These are phyloP conservation scores for Phytophthora fragariae DNA, from an alignment of 352 stramenopile species.

Conservation along the genomic window DNA sequence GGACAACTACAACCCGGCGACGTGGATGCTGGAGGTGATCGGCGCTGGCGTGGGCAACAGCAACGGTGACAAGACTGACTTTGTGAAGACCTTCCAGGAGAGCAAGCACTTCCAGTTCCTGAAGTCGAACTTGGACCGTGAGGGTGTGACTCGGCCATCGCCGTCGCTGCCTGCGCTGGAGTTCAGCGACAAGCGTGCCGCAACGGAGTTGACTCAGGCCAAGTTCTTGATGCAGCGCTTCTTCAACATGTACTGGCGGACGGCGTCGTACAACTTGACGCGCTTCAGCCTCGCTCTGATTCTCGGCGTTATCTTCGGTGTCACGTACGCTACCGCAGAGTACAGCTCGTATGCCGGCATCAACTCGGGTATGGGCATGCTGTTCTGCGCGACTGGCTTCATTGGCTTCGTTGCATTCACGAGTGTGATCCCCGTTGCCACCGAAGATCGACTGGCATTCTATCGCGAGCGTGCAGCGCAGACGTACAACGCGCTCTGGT, in stretches of 20 bases:
- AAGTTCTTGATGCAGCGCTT: conserved; percentile 59
- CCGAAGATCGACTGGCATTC: conserved; percentile 21
- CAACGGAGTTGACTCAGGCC: conserved; percentile 28
- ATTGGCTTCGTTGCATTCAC: conserved; percentile 41
- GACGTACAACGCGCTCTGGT: conserved; percentile 37
- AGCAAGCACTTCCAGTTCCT: conserved; percentile 39
- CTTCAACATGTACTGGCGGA: conserved; percentile 82
- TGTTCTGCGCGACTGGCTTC: conserved; percentile 83
- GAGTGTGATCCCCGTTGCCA: conserved; percentile 20
- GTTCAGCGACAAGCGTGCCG: conserved; percentile 49
- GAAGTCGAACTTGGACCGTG: conserved; percentile 39
- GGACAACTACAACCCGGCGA: conserved; percentile 81
- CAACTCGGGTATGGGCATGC: conserved; percentile 66
- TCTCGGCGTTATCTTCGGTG: conserved; percentile 77
- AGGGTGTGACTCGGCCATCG: conserved; percentile 40
- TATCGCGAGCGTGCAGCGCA: conserved; percentile 30
- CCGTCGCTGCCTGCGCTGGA: conserved; percentile 35
- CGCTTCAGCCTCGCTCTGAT: conserved; percentile 65
- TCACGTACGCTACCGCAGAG: conserved; percentile 63
- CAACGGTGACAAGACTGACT: conserved; percentile 45
- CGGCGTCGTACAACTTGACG: conserved; percentile 36
- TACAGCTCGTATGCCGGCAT: conserved; percentile 46
- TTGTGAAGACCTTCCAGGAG: conserved; percentile 38
- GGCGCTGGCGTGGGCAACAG: conserved; percentile 45
- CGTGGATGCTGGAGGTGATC: conserved; percentile 51